Evolutionary conservation across 1,284 basidiomycete genomes (phyloP).

Genomic region (Boletellus sp.): DNA sequence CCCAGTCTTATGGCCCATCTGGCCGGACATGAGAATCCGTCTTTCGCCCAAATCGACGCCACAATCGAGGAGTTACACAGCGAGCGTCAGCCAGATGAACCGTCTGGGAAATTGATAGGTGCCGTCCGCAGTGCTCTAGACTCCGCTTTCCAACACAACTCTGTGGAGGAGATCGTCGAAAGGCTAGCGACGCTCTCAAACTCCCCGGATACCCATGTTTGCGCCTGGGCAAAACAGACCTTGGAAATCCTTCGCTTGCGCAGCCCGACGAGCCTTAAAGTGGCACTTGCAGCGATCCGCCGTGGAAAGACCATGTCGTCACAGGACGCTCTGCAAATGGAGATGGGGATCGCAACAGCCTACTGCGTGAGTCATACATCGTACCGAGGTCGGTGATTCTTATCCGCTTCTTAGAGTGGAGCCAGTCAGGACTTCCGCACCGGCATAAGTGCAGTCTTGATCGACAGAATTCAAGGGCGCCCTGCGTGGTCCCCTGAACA

Average conservation of each 20-base stretch:
- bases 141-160: constrained; percentile 66
- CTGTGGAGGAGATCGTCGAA: constrained; percentile 68
- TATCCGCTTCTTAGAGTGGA: constrained; percentile 48
- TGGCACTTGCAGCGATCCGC: constrained; percentile 77
- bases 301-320: constrained; percentile 63
- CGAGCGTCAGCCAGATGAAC: constrained; percentile 59
- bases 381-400: constrained; percentile 7
- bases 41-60: constrained; percentile 47
- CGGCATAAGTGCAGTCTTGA: constrained; percentile 75
- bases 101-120: constrained; percentile 55
- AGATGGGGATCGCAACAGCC: constrained; percentile 75
- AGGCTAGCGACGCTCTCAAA: constrained; percentile 49
- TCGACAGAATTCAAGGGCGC: constrained; percentile 52
- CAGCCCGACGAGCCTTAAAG: constrained; percentile 88
- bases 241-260: constrained; percentile 61
- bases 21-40: constrained; percentile 54
- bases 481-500: constrained; percentile 68
- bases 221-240: constrained; percentile 74
- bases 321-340: constrained; percentile 73
- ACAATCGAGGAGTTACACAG: constrained; percentile 68
- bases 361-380: constrained; percentile 62
- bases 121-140: constrained; percentile 74
- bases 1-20: constrained; percentile 64
- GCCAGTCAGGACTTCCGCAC: constrained; percentile 79
- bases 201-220: constrained; percentile 45